Percentiles rank a stretch among this genome's conserved stretches.
Conservation (phyloP, 495 filamentous ascomycete species). For the Aspergillus baeticus region DNA sequence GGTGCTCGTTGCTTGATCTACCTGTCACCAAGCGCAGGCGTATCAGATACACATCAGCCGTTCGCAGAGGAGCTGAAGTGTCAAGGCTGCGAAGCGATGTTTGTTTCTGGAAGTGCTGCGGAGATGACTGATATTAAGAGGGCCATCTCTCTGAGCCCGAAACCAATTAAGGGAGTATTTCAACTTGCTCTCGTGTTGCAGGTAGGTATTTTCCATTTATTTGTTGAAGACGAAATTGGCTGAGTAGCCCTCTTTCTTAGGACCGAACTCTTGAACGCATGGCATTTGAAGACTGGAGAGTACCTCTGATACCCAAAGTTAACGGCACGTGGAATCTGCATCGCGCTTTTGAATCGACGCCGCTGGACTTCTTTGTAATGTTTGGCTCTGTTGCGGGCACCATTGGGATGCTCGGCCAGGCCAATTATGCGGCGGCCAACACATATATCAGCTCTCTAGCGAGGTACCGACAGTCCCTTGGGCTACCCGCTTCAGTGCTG, state of each 20-base stretch:
- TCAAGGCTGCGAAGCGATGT: constrained; percentile 22
- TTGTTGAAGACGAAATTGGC: background rate
- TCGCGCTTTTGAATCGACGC: constrained; percentile 30
- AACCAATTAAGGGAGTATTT: constrained; percentile 33
- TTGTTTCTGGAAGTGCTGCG: constrained; percentile 24
- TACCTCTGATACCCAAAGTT: constrained; percentile 38
- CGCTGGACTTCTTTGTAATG: constrained; percentile 50
- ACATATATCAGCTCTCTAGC: constrained; percentile 38
- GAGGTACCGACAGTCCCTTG: constrained; percentile 23
- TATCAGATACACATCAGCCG: background rate
- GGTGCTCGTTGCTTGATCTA: constrained; percentile 52
- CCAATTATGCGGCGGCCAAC: constrained; percentile 41
- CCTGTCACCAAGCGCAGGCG: constrained; percentile 27
- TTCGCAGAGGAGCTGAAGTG: constrained; percentile 40
- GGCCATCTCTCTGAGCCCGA: constrained; percentile 3
- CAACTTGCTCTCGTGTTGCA: constrained; percentile 35
- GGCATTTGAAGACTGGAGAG: constrained; percentile 36
- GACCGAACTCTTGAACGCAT: constrained; percentile 31
- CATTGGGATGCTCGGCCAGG: constrained; percentile 25
- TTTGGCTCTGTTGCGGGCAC: constrained; percentile 37
- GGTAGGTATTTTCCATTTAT: background rate
- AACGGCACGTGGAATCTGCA: constrained; percentile 57
- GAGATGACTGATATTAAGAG: constrained; percentile 15
- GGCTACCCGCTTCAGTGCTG: constrained; percentile 21
- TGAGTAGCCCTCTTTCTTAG: background rate